phyloP scores from a whole-genome alignment of 345 rosid species.

The Eutrema heterophyllum region DNA sequence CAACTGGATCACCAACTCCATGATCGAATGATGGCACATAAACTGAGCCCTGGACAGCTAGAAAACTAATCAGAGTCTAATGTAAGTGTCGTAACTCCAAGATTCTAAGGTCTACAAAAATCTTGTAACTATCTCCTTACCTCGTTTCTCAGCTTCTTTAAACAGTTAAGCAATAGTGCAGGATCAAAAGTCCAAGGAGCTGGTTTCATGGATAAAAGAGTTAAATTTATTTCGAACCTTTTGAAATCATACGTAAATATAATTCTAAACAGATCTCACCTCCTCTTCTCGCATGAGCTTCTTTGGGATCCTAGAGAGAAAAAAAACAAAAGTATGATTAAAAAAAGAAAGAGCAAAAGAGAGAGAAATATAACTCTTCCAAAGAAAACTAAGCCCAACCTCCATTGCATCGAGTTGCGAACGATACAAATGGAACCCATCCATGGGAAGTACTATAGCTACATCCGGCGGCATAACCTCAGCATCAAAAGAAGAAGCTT shows the following conservation, averaged over 20 bases:
- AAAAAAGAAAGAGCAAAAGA: neutral
- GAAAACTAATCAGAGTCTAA: conserved; percentile 11
- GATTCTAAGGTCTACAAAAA: neutral
- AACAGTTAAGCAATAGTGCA: conserved; percentile 52
- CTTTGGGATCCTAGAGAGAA: conserved; percentile 65
- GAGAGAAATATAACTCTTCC: neutral
- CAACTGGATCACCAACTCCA: conserved; percentile 90
- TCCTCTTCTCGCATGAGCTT: conserved; percentile 98
- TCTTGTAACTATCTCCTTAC: conserved; percentile 33
- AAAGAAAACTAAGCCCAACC: conserved; percentile 34
- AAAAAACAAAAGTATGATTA: neutral
- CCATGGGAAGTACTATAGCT: conserved; percentile 85
- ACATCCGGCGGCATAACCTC: conserved; percentile 64
- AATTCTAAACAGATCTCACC: conserved; percentile 44
- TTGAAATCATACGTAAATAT: neutral
- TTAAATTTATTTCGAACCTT: conserved; percentile 5
- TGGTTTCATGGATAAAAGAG: conserved; percentile 34
- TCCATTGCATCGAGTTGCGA: conserved; percentile 93
- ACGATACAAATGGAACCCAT: conserved; percentile 90
- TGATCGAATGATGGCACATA: conserved; percentile 92
- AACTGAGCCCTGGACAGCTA: conserved; percentile 60
- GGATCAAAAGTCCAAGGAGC: conserved; percentile 98
- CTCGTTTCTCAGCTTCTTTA: conserved; percentile 66
- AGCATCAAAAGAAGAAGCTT: conserved; percentile 57
- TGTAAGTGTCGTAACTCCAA: neutral